Percentiles rank a stretch among this genome's conserved stretches.
Evolutionary conservation across 1,284 basidiomycete species (phyloP).

Genomic region (Phellinidium pouzarii): DNA sequence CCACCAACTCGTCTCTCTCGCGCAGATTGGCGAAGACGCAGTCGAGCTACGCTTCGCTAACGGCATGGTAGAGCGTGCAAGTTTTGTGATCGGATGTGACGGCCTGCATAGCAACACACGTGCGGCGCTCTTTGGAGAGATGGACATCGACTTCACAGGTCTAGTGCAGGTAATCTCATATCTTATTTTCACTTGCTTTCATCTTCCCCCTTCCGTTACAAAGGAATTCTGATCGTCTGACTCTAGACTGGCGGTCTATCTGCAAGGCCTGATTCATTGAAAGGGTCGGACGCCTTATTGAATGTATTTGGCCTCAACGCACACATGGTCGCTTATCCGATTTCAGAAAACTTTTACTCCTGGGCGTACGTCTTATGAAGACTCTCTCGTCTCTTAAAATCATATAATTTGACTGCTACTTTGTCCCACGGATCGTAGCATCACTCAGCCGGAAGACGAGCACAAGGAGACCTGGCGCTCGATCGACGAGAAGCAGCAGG

Average conservation of each 20-base stretch:
- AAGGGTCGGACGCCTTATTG: constrained; percentile 22
- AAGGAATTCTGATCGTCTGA: neutral
- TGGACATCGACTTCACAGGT: constrained; percentile 34
- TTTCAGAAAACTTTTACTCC: constrained; percentile 28
- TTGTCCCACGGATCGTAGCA: constrained; percentile 22
- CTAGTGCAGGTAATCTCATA: constrained; percentile 31
- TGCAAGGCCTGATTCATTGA: constrained; percentile 25
- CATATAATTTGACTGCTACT: neutral
- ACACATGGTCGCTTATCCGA: constrained; percentile 36
- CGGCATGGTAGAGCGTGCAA: constrained; percentile 32
- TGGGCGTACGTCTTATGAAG: constrained; percentile 36
- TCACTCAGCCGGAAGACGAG: constrained; percentile 34
- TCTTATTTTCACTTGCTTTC: neutral
- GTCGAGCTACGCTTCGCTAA: constrained; percentile 35
- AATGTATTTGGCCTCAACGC: constrained; percentile 34
- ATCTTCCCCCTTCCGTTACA: neutral
- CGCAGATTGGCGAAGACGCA: constrained; percentile 26
- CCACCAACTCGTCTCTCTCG: constrained; percentile 30
- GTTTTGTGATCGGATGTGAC: constrained; percentile 41
- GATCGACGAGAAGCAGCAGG: constrained; percentile 29
- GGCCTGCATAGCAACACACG: constrained; percentile 40
- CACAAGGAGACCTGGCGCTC: constrained; percentile 38
- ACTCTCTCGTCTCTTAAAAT: neutral
- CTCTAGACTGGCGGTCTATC: constrained; percentile 32
- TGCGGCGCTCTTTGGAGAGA: constrained; percentile 34